Evolutionary conservation across 2,329 filamentous ascomycete species (phyloP).

Genomic region (Paraphaeosphaeria sporulosa): DNA sequence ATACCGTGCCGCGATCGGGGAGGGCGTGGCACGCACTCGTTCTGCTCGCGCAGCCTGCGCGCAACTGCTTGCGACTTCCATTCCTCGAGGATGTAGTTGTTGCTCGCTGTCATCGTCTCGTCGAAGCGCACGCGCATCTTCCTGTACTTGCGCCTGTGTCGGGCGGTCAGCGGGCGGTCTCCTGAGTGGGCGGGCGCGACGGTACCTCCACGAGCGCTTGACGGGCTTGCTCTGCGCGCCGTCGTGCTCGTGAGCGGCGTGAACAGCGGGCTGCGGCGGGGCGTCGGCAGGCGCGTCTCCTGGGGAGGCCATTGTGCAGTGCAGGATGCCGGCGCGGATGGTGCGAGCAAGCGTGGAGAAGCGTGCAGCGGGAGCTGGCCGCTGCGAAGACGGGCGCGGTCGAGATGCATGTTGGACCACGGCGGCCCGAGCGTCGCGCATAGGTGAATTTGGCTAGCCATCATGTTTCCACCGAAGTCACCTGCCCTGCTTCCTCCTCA

Average conservation of each 20-base stretch:
- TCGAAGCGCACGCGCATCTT: constrained; percentile 87
- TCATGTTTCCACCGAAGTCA: neutral
- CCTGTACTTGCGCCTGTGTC: constrained; percentile 81
- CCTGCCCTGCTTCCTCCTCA: constrained; percentile 12
- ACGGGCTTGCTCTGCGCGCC: constrained; percentile 38
- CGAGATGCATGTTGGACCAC: neutral
- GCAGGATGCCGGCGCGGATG: constrained; percentile 7
- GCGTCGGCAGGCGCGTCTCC: constrained; percentile 20
- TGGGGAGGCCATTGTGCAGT: constrained; percentile 40
- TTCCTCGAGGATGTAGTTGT: constrained; percentile 81
- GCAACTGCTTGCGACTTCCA: constrained; percentile 81
- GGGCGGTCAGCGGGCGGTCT: constrained; percentile 21
- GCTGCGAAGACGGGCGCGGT: neutral
- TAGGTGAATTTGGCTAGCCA: constrained; percentile 5
- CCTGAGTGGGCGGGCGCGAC: constrained; percentile 16
- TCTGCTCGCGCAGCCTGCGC: constrained; percentile 85
- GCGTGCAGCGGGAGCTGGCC: neutral
- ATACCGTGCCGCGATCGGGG: constrained; percentile 11
- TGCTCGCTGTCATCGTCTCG: constrained; percentile 78
- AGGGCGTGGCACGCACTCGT: constrained; percentile 71
- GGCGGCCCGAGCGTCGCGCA: constrained; percentile 11
- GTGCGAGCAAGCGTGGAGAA: constrained; percentile 7
- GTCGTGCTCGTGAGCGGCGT: constrained; percentile 23
- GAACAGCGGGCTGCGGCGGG: constrained; percentile 12
- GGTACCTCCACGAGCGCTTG: constrained; percentile 50